Evolutionary conservation across 2,329 filamentous ascomycete genomes (phyloP).

Genomic region (Juglanconis sp.): DNA sequence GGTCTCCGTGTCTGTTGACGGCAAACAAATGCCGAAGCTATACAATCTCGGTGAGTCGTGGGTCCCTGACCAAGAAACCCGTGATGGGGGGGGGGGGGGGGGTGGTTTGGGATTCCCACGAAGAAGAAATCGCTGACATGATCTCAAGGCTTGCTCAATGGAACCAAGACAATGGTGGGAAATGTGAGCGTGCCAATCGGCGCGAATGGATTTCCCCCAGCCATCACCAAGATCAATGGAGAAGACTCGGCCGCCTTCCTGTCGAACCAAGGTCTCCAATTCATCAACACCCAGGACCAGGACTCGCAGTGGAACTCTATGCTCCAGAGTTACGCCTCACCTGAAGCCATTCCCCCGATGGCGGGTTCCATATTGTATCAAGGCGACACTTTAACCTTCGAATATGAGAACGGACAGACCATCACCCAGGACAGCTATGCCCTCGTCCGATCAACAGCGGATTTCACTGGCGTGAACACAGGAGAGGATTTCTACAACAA

Average conservation of each 20-base stretch:
- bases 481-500: constrained; percentile 34
- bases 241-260: constrained; percentile 48
- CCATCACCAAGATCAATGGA: constrained; percentile 56
- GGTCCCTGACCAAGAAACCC: background rate
- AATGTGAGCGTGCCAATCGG: constrained; percentile 9
- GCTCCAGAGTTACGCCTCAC: constrained; percentile 28
- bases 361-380: constrained; percentile 26
- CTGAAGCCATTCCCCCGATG: constrained; percentile 20
- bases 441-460: constrained; percentile 22
- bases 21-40: constrained; percentile 54
- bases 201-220: constrained; percentile 34
- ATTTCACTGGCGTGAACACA: constrained; percentile 29
- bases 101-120: too few relatives aligned
- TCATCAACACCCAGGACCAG: constrained; percentile 49
- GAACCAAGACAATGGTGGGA: constrained; percentile 25
- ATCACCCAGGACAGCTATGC: constrained; percentile 26
- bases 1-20: constrained; percentile 60
- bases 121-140: background rate
- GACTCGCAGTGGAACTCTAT: constrained; percentile 50
- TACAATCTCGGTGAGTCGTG: constrained; percentile 44
- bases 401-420: constrained; percentile 31
- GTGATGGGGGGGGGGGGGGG: too few relatives aligned
- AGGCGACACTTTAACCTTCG: constrained; percentile 28
- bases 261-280: constrained; percentile 41
- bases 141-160: constrained; percentile 30